A percentile compares a stretch with the other conserved stretches of the same genome.
phyloP scores from a whole-genome alignment of 805 yeast genomes.

The Barnettozyma wickerhamii region DNA sequence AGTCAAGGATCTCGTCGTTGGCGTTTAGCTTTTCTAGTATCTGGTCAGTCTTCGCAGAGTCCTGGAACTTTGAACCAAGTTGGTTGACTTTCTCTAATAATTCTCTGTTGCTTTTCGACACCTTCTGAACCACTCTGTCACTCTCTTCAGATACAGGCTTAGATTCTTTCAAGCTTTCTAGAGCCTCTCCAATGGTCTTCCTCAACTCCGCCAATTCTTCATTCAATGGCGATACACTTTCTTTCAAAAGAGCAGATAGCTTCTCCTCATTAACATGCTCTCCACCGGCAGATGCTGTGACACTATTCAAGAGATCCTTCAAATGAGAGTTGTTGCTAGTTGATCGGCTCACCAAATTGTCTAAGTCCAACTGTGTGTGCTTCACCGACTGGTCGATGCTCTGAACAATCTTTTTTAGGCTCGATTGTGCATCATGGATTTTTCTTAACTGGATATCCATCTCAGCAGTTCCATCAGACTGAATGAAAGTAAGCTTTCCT shows the following conservation, averaged over 20 bases:
- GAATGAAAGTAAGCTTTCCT: constrained; percentile 22
- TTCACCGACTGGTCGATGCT: constrained; percentile 24
- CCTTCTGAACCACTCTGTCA: no score
- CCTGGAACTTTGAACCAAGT: neutral
- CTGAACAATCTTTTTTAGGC: constrained; percentile 28
- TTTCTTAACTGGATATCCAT: constrained; percentile 25
- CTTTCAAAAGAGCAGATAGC: neutral
- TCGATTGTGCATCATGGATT: constrained; percentile 26
- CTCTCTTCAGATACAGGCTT: neutral
- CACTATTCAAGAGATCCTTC: constrained; percentile 23
- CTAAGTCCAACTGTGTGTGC: constrained; percentile 26
- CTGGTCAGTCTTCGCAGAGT: neutral
- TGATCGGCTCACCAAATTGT: constrained; percentile 24
- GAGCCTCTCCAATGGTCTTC: neutral
- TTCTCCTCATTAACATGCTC: neutral
- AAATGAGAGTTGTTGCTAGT: constrained; percentile 25
- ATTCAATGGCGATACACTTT: neutral
- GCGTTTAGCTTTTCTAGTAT: neutral
- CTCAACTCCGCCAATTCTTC: neutral
- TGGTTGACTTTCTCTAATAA: neutral
- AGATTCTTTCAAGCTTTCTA: neutral
- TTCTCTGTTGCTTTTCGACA: neutral
- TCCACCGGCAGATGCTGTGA: constrained; percentile 4
- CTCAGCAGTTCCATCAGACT: constrained; percentile 15
- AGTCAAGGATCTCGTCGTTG: neutral